Evolutionary conservation across 2,329 filamentous ascomycete genomes (phyloP), one percentile per base, ranked within the genome.

Genomic region (Sporothrix pseudoabietina): DNA sequence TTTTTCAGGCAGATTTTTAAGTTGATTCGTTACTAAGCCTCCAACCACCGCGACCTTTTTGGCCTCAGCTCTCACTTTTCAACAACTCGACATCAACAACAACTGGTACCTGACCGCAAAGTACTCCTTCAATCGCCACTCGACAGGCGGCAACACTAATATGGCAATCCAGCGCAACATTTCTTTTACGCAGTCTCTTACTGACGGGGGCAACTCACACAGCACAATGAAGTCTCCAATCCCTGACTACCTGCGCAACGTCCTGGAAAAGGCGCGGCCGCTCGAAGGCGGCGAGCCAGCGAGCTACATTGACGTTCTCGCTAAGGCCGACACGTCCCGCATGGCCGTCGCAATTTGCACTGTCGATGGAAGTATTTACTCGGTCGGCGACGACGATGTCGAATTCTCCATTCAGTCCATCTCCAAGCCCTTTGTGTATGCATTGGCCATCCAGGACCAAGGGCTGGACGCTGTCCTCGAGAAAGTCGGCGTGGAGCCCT

Each of bases 371-470:
- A 59, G 52, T n/a, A 52, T 70, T 22, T 70, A 70, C 4, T 57
- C 68, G 5, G 68, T 19, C 3, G 68, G 68, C n/a, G 68, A 70
- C 52, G 68, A 70, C 47, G n/a, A 41, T 3, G 52, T 70, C 9
- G 68, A 70, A 52, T 70, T 70, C 35, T 70, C 68, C 7, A 70
- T 70, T 22, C 68, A 70, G 52, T 70, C 68, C n/a, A 70, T 70
- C 49, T 57, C 52, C 52, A 57, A 70, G 52, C 49, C 68, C 3
- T 70, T 70, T 59, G 68, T 70, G 32, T 70, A 70, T 12, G 68
- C 68, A 1, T 35, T 70, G 19, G 68, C 68, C 1, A 70, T 70
- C 35, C 68, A 70, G 3, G 68, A 70, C 68, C 68, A 70, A n/a
- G 68, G 68, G 0, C 68, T 70, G 52, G 68, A 19, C 3, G n/a